phyloP scores from a whole-genome alignment of 805 yeast genomes.

The Candida verbasci region DNA sequence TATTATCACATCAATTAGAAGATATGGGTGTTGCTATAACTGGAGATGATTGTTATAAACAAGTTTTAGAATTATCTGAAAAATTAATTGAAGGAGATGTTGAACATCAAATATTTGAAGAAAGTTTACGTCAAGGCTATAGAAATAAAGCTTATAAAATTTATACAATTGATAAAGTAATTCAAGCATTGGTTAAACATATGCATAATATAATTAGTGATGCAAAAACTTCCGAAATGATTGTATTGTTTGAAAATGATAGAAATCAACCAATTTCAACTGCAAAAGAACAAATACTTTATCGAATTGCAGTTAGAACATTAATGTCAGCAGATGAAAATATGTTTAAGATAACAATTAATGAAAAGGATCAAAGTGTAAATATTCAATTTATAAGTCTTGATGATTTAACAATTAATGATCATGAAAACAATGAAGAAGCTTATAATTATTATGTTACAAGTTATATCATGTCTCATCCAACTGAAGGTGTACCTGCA shows the following conservation, averaged over 20 bases:
- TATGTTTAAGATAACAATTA: constrained; percentile 82
- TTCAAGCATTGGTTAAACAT: constrained; percentile 70
- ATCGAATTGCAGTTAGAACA: constrained; percentile 81
- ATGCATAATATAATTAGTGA: constrained; percentile 82
- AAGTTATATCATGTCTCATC: constrained; percentile 88
- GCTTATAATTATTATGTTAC: constrained; percentile 92
- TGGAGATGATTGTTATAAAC: constrained; percentile 67
- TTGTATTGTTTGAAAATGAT: constrained; percentile 79
- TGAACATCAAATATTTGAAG: constrained; percentile 95
- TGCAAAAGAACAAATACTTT: constrained; percentile 82
- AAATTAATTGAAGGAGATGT: constrained; percentile 81
- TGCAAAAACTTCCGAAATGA: constrained; percentile 71
- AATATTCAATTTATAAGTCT: constrained; percentile 79
- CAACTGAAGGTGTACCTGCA: constrained; percentile 91
- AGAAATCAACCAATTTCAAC: constrained; percentile 60
- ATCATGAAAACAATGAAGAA: constrained; percentile 70
- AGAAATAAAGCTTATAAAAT: constrained; percentile 89
- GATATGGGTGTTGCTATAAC: constrained; percentile 74
- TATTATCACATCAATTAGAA: constrained; percentile 73
- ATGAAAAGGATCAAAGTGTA: constrained; percentile 48
- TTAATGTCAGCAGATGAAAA: constrained; percentile 80
- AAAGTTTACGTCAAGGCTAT: constrained; percentile 90
- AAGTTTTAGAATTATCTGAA: constrained; percentile 70
- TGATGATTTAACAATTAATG: constrained; percentile 77
- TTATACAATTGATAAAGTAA: constrained; percentile 89